Conservation (phyloP, 805 yeast genomes). For the Lipomyces spencermartinsiae region DNA sequence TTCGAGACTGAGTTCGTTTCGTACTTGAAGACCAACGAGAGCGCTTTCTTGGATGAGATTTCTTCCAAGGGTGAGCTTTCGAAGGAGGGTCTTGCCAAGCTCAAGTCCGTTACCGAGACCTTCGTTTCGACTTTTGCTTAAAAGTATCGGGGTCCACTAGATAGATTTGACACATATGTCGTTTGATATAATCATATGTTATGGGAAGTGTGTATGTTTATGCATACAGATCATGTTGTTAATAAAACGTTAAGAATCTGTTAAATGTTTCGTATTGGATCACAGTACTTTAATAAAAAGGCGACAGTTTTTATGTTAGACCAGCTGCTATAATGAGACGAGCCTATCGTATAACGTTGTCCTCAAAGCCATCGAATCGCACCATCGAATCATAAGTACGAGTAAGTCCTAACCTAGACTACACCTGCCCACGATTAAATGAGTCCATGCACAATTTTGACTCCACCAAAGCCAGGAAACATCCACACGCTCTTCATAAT, state of each 20-base stretch:
- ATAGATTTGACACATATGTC: not conserved
- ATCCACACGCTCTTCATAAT: too few relatives aligned
- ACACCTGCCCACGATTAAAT: too few relatives aligned
- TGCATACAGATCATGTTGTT: conserved; percentile 2
- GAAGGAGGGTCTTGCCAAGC: conserved; percentile 81
- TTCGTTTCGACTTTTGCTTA: conserved; percentile 80
- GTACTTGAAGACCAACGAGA: conserved; percentile 88
- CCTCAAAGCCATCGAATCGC: too few relatives aligned
- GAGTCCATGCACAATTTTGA: too few relatives aligned
- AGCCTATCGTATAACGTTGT: too few relatives aligned
- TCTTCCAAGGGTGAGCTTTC: conserved; percentile 89
- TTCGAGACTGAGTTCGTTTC: conserved; percentile 93
- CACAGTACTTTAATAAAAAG: conserved; percentile 1
- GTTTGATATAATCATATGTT: not conserved
- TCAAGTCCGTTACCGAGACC: conserved; percentile 90
- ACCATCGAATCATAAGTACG: too few relatives aligned
- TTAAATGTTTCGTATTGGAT: not conserved
- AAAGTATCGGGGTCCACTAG: conserved; percentile 7
- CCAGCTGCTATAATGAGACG: too few relatives aligned
- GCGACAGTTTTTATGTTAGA: not conserved
- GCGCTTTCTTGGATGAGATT: conserved; percentile 82
- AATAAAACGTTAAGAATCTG: not conserved
- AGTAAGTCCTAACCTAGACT: too few relatives aligned
- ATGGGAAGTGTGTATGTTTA: not conserved
- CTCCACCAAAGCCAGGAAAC: too few relatives aligned